Conservation (phyloP, 257 asterid genomes). For the Scutellaria baicalensis region DNA sequence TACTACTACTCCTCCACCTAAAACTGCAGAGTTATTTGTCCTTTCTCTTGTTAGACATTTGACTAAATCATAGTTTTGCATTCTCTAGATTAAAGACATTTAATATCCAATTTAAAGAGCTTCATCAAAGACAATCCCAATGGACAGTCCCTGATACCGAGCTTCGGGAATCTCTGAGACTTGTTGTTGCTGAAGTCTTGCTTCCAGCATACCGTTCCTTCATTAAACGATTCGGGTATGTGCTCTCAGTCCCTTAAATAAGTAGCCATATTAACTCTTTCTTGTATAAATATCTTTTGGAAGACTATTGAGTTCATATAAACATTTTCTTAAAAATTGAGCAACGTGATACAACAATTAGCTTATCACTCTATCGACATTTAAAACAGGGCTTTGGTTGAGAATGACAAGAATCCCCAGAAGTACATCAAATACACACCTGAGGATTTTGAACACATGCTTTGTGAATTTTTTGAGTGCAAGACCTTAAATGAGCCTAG, state of each 20-base stretch:
- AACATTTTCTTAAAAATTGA: background rate
- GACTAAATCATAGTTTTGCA: constrained; percentile 1
- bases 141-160: constrained; percentile 99
- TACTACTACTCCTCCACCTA: no score
- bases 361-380: constrained; percentile 4
- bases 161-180: constrained; percentile 87
- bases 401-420: constrained; percentile 87
- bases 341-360: background rate
- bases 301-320: background rate
- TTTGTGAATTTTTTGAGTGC: constrained; percentile 97
- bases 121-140: constrained; percentile 96
- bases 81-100: constrained; percentile 72
- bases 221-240: constrained; percentile 88
- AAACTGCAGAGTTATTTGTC: constrained; percentile 2
- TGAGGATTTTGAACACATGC: constrained; percentile 98
- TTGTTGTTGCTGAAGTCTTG: constrained; percentile 94
- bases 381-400: constrained; percentile 74
- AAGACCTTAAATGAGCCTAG: constrained; percentile 76
- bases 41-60: constrained; percentile 10
- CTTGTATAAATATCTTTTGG: background rate
- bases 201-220: constrained; percentile 96
- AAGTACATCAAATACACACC: constrained; percentile 92
- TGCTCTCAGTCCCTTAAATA: background rate
- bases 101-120: constrained; percentile 88
- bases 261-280: background rate